Percentiles rank a stretch among this genome's conserved stretches.
phyloP scores from a whole-genome alignment of 2,329 filamentous ascomycete genomes.

The Ophiosphaerella narmari region DNA sequence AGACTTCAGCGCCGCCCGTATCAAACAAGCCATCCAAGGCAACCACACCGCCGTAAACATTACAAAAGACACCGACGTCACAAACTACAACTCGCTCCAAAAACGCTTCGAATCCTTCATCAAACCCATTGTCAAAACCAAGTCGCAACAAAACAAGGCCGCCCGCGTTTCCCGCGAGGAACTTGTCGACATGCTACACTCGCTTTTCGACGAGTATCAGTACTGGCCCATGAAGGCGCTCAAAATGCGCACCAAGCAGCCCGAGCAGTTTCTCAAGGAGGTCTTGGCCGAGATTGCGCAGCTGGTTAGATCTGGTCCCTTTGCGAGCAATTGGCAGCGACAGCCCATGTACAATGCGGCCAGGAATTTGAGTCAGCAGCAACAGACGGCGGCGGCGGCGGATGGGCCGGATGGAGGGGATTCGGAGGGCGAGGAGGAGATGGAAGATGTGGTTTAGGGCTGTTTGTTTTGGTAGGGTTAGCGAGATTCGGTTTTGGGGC shows the following conservation, averaged over 20 bases:
- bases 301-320: conserved; percentile 79
- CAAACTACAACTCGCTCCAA: conserved; percentile 32
- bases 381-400: conserved; percentile 29
- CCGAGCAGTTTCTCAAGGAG: conserved; percentile 89
- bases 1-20: conserved; percentile 48
- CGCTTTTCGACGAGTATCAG: conserved; percentile 80
- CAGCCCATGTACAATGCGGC: conserved; percentile 66
- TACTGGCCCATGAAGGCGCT: conserved; percentile 95
- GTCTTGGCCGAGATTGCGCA: conserved; percentile 81
- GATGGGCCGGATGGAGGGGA: conserved; percentile 61
- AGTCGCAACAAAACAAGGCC: conserved; percentile 67
- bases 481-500: no score
- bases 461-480: not conserved
- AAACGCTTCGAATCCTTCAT: conserved; percentile 43
- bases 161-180: conserved; percentile 88
- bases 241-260: conserved; percentile 77
- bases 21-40: conserved; percentile 53
- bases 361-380: conserved; percentile 48
- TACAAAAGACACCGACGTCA: conserved; percentile 29
- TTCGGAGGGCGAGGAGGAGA: conserved; percentile 72
- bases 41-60: conserved; percentile 37
- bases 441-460: conserved; percentile 70
- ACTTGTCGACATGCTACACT: conserved; percentile 82
- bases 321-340: conserved; percentile 84
- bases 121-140: conserved; percentile 23